Conservation (phyloP, 2,329 filamentous ascomycete genomes). For the Chaetomiaceae sp. region DNA sequence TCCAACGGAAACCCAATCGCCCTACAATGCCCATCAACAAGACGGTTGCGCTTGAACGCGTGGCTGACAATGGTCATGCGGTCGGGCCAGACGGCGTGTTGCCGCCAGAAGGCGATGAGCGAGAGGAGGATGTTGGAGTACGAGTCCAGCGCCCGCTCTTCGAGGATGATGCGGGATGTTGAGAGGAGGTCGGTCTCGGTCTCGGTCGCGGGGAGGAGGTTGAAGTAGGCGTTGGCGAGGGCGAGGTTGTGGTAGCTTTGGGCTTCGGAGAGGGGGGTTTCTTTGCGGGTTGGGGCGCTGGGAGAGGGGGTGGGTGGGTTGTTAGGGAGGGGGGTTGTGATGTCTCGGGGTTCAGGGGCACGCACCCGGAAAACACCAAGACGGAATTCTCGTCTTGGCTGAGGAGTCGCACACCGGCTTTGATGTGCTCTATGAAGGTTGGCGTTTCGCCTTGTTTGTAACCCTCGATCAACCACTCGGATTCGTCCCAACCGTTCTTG, state of each 20-base stretch:
- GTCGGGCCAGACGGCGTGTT: conserved; percentile 48
- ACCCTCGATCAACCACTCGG: conserved; percentile 67
- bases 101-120: conserved; percentile 53
- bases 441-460: conserved; percentile 75
- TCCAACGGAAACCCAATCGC: conserved; percentile 53
- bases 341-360: not conserved
- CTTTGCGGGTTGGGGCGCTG: conserved; percentile 59
- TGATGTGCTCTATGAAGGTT: conserved; percentile 74
- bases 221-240: conserved; percentile 43
- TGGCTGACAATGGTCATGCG: conserved; percentile 62
- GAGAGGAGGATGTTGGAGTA: conserved; percentile 82
- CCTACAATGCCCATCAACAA: conserved; percentile 58
- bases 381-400: conserved; percentile 42
- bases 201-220: conserved; percentile 28
- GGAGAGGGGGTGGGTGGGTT: not conserved
- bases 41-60: conserved; percentile 60
- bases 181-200: too few relatives aligned
- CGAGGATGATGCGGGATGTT: conserved; percentile 47
- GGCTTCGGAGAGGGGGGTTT: conserved; percentile 56
- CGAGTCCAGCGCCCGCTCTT: conserved; percentile 74
- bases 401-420: conserved; percentile 55
- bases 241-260: conserved; percentile 57
- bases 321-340: not conserved
- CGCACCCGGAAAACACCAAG: conserved; percentile 69
- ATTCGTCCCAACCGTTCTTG: conserved; percentile 46